Evolutionary conservation across 1,284 basidiomycete species (phyloP), one percentile per base, ranked within the genome.

Genomic region (Marasmius oreades): DNA sequence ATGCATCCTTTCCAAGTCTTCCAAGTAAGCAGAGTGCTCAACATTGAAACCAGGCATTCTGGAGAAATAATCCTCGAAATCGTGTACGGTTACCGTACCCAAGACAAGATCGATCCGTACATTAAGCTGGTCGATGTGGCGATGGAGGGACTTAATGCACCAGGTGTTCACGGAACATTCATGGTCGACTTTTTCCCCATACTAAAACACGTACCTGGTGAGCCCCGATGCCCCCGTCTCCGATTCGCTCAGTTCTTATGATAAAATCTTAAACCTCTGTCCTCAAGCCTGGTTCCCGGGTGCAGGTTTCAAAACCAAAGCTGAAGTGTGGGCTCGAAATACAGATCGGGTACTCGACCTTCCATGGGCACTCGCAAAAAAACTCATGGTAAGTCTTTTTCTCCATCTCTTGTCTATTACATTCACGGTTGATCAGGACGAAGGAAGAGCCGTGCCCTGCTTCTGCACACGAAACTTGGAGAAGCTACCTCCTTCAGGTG

Each of bases 31-130:
- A n/a, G n/a, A n/a, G 14, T 26, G 4, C 22, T 31, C 52, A 14
- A 50, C 8, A 39, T 20, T 22, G n/a, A 37, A 53, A 16, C 11
- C 20, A 69, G 67, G 44, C 60, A 62, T 47, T 60, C 65, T 0
- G 65, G 64, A 1, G 61, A 64, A 8, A 56, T 67, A 22, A 65
- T 69, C 24, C 61, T 71, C 12, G 63, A 61, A n/a, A 55, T 67
- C 5, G 64, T 65, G 0, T 69, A 71, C 46, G 70, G 69, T 8
- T 67, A 69, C 43, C 62, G 66, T 12, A 63, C 68, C 22, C 52
- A 66, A 48, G 45, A 61, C 3, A 64, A 68, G 51, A 58, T 68
- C 18, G 68, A 72, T 39, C 63, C 61, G 23, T 68, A 69, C 56
- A 59, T 71, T 14, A 47, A 51, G 10, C 53, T 69, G 20, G 70